Evolutionary conservation across 805 yeast species (phyloP), one percentile per base, ranked within the genome.

Genomic region (Metschnikowia matae): DNA sequence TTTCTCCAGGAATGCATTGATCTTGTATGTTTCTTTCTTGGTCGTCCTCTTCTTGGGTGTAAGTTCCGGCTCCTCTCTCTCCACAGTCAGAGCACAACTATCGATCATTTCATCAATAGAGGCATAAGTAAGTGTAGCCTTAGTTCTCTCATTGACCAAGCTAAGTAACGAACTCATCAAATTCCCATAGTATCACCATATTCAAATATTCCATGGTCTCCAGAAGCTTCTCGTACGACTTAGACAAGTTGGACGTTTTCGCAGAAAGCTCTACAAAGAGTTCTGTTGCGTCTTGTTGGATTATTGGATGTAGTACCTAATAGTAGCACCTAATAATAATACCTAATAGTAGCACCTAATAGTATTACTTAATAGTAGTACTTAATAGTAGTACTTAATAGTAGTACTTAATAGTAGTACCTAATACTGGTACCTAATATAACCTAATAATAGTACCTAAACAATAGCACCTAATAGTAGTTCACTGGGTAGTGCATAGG

Each of bases 31-130:
- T 20, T 11, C 36, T 7, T 10, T n/a, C 20, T 42, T 42, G 37
- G 40, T 20, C 5, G 37, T 29, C 6, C 11, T 23, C 21, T 20
- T 45, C 43, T 31, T 44, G 15, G 48, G 48, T 14, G 15, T 29
- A 32, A 20, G 42, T 13, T 29, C 48, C 5, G 36, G 36, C 31
- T 35, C 41, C n/a, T 32, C 46, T 15, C 26, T 23, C 11, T 14
- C 41, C 21, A 61, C 65, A 49, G 81, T 83, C 59, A 77, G 79
- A 11, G 80, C 73, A 53, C 86, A 81, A 59, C 85, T 78, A 23
- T 81, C 80, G 2, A 83, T 80, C 41, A 83, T 74, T 57, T 83
- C 87, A 47, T 77, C 83, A 40, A 80, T 80, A 15, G 86, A 81
- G 11, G 78, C 69, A 56, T 82, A 83, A 40, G 73, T 70, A 13